Conservation (phyloP, 75 land plant species). For the Ceratopteris richardii region DNA sequence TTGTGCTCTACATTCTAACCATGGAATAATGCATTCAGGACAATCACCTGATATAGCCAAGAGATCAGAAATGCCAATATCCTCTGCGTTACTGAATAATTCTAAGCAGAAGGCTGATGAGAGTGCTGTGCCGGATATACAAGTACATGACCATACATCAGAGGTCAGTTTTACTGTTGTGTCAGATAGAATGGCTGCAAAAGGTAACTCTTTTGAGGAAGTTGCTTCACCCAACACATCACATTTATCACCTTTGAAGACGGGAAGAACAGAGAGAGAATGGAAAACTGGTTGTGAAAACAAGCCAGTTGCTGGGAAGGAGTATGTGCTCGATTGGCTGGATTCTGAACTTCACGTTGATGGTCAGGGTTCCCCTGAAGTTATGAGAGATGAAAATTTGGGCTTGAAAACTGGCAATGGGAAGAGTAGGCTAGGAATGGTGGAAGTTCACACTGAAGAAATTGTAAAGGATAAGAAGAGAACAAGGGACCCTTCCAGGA, state of each 20-base stretch:
- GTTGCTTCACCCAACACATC: slow-evolving; percentile 5
- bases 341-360: slow-evolving; percentile 55
- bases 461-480: slow-evolving; percentile 22
- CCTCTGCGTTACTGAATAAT: too few species aligned
- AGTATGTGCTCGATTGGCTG: slow-evolving; percentile 84
- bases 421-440: slow-evolving; percentile 22
- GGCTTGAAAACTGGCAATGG: slow-evolving; percentile 1
- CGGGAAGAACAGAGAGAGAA: slow-evolving; percentile 70
- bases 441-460: slow-evolving; percentile 2
- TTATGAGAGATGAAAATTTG: slow-evolving; percentile 40
- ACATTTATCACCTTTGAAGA: slow-evolving; percentile 10
- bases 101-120: too few species aligned
- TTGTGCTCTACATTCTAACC: too few species aligned
- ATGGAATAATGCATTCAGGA: too few species aligned
- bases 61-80: too few species aligned
- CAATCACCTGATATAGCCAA: too few species aligned
- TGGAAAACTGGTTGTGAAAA: slow-evolving; percentile 59
- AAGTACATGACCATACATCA: too few species aligned
- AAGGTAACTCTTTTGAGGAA: too few species aligned
- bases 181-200: too few species aligned
- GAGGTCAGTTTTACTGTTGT: too few species aligned
- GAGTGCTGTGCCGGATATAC: too few species aligned
- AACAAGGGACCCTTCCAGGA: slow-evolving; percentile 12
- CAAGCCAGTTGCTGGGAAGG: slow-evolving; percentile 56
- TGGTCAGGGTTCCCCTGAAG: slow-evolving; percentile 17